Evolutionary conservation across 345 rosid species (phyloP), one percentile per base, ranked within the genome.

Genomic region (Populus davidiana): DNA sequence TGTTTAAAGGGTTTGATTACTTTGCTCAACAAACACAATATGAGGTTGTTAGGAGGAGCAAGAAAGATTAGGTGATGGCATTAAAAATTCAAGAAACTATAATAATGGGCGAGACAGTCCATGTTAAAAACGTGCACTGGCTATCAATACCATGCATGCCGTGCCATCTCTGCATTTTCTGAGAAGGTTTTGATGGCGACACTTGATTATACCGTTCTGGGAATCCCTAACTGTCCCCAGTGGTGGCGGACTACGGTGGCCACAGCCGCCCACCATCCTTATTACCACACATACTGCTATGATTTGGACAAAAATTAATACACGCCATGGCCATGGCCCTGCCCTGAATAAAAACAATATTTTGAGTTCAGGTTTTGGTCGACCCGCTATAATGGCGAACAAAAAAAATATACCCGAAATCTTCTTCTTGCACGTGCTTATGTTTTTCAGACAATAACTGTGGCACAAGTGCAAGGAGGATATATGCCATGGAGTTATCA

Each of bases 131-230:
- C 73, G 62, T 70, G 73, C 39, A 49, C 20, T 6, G 39, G 63
- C 63, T 59, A 23, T 23, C 63, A n/a, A 59, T 3, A 3, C 23
- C 62, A 70, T 61, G 52, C 38, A 73, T n/a, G 54, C 50, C 36
- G 0, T 33, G 36, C 36, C 59, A 8, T 23, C 23, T n/a, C 63
- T 56, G 13, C 62, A 8, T 56, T 56, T 11, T 1, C 18, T 27
- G n/a, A 17, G 36, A 31, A 70, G 62, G 73, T 23, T 23, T 39
- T 61, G 76, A 39, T 61, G 67, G 54, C 8, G 76, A 59, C 67
- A 8, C 49, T 38, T 13, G 33, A 61, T 59, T 25, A n/a, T 61
- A 12, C 44, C 12, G 38, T 61, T 0, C 29, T 31, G 31, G 36
- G 50, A 71, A 25, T 5, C 59, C 59, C 73, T 25, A 5, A 5